Evolutionary conservation across 1,284 basidiomycete species (phyloP), one percentile per base, ranked within the genome.

Genomic region (Boletus calvinii): DNA sequence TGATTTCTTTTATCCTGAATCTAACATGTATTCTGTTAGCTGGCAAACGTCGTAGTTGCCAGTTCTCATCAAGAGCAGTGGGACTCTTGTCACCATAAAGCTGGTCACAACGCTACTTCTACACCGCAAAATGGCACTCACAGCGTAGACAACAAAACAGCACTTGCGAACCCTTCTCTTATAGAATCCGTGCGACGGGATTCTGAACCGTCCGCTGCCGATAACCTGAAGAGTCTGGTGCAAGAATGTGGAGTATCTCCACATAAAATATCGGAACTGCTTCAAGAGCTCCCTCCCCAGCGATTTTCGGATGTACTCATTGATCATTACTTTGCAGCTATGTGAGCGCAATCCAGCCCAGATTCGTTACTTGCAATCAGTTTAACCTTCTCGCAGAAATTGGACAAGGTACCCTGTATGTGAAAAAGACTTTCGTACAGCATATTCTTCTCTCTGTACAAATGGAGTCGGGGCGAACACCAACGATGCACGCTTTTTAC

Each of bases 371-470:
- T 26, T 42, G 34, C 51, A 35, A 56, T 36, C 11, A 26, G 18
- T 42, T 40, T 51, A 15, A 48, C 38, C 38, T 44, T 56, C 17
- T 54, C 46, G 38, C 61, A 94, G 94, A 69, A 97, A 97, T 67
- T 93, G 91, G 80, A 93, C 93, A n/a, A 84, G 94, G 36, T 94
- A 96, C 69, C 94, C 94, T 29, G 82, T 97, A 30, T 92, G 92
- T 42, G 94, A 96, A 61, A 80, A 81, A 44, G 86, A 92, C 51
- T 97, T 97, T 69, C 81, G 93, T 46, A 64, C 78, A 31, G 84
- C 90, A 0, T 97, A 94, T 68, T 78, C 85, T 39, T 87, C 92
- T 26, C 77, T 97, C 41, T 89, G 87, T 64, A 75, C 83, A 17
- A 87, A 89, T 61, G 84, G 88, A 15, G 79, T 87, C 18, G 75